Evolutionary conservation across 768 basidiomycete species (phyloP).

Genomic region (Mycena maculata): DNA sequence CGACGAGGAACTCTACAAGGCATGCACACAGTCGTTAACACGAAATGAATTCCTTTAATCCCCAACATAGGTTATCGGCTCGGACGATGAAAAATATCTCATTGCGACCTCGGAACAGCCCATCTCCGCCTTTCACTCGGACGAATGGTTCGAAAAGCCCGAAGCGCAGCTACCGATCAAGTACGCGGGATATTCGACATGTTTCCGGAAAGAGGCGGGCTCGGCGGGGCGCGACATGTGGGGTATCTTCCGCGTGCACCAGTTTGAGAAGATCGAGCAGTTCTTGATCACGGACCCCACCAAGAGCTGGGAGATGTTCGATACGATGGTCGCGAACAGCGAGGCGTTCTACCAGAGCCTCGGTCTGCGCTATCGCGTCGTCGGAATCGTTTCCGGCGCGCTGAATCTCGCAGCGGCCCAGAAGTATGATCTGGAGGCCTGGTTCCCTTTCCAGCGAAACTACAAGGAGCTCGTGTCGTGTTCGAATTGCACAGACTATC

Average conservation of each 20-base stretch:
- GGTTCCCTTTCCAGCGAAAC: constrained; percentile 97
- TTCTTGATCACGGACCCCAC: constrained; percentile 96
- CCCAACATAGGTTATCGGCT: constrained; percentile 75
- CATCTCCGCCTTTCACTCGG: constrained; percentile 94
- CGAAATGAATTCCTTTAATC: not conserved
- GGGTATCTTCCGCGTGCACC: constrained; percentile 99
- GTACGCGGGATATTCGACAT: constrained; percentile 92
- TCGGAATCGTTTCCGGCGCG: constrained; percentile 95
- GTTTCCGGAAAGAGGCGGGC: constrained; percentile 99
- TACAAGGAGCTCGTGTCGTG: constrained; percentile 99
- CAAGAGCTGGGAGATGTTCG: constrained; percentile 94
- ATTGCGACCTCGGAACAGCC: constrained; percentile 99
- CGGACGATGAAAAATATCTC: constrained; percentile 96
- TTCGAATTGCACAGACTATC: constrained; percentile 99
- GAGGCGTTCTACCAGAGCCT: constrained; percentile 98
- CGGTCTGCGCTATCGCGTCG: constrained; percentile 90
- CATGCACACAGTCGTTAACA: constrained; percentile 39
- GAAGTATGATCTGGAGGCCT: constrained; percentile 98
- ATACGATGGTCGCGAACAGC: constrained; percentile 88
- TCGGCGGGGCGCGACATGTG: constrained; percentile 98
- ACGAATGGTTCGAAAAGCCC: constrained; percentile 98
- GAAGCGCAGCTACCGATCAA: constrained; percentile 91
- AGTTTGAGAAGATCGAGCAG: constrained; percentile 99
- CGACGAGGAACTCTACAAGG: constrained; percentile 98
- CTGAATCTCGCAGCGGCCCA: constrained; percentile 96